Conservation (phyloP, 768 basidiomycete species). For the Rhodotorula toruloides region DNA sequence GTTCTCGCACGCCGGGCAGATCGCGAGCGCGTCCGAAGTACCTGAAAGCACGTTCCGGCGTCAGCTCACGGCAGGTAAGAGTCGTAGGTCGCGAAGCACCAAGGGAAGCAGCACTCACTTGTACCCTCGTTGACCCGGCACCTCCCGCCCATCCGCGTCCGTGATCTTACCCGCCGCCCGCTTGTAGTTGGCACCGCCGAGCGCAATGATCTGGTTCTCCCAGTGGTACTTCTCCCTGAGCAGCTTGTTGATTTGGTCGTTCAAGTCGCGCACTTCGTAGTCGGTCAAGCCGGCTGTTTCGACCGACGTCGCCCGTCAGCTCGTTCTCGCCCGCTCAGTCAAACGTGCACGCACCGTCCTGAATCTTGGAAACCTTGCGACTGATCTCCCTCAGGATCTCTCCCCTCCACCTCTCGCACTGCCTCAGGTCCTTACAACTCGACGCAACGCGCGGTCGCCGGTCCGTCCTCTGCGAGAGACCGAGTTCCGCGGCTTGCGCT, state of each 20-base stretch:
- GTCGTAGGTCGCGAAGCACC: background rate
- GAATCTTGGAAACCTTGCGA: conserved; percentile 94
- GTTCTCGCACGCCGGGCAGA: conserved; percentile 85
- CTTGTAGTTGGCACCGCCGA: conserved; percentile 93
- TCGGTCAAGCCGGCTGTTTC: conserved; percentile 77
- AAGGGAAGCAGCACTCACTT: conserved; percentile 57
- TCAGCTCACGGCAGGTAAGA: too few species aligned
- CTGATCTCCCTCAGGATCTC: conserved; percentile 92
- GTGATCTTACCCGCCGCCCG: conserved; percentile 83
- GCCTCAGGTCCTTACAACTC: conserved; percentile 80
- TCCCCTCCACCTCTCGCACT: conserved; percentile 93
- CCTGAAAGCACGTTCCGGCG: conserved; percentile 54
- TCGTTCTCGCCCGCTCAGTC: too few species aligned
- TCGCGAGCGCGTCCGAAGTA: conserved; percentile 98
- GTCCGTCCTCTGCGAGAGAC: conserved; percentile 70
- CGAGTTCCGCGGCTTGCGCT: conserved; percentile 91
- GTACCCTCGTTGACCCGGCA: conserved; percentile 94
- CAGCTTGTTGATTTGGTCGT: conserved; percentile 95
- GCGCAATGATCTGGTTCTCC: conserved; percentile 95
- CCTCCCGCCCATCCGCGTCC: conserved; percentile 91
- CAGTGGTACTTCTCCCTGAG: conserved; percentile 93
- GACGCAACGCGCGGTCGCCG: conserved; percentile 88
- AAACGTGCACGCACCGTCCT: conserved; percentile 63
- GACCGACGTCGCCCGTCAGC: background rate
- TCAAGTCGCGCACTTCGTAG: conserved; percentile 91